phyloP scores from a whole-genome alignment of 306 rosid genomes.

The Abrus precatorius region DNA sequence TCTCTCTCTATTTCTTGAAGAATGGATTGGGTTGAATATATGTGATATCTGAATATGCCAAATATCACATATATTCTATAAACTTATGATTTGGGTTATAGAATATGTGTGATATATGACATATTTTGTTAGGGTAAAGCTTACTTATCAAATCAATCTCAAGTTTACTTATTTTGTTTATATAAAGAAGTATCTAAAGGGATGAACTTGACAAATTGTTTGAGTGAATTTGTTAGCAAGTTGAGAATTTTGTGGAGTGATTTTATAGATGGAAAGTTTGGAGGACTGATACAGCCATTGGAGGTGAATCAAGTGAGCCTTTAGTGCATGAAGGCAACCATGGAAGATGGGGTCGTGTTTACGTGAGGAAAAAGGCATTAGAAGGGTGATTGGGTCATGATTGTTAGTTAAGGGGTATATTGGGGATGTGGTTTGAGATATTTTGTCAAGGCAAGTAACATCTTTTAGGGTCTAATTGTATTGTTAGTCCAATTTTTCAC shows the following conservation, averaged over 20 bases:
- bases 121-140: conserved; percentile 8
- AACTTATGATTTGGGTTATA: not conserved
- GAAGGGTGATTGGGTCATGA: no score
- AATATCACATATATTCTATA: no score
- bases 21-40: not conserved
- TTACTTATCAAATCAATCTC: no score
- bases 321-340: no score
- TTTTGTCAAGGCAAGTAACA: conserved; percentile 5
- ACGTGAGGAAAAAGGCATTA: no score
- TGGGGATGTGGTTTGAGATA: no score
- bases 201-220: not conserved
- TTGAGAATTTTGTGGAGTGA: conserved; percentile 31
- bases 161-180: not conserved
- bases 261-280: conserved; percentile 16
- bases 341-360: no score
- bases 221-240: conserved; percentile 9
- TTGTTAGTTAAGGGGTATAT: no score
- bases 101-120: conserved; percentile 1
- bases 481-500: conserved; percentile 23
- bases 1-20: not conserved
- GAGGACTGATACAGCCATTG: no score
- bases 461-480: not conserved
- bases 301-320: no score
- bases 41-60: not conserved
- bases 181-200: not conserved